Percentiles rank a stretch among this genome's conserved stretches.
phyloP scores from a whole-genome alignment of 345 rosid genomes.

The Passiflora organensis region DNA sequence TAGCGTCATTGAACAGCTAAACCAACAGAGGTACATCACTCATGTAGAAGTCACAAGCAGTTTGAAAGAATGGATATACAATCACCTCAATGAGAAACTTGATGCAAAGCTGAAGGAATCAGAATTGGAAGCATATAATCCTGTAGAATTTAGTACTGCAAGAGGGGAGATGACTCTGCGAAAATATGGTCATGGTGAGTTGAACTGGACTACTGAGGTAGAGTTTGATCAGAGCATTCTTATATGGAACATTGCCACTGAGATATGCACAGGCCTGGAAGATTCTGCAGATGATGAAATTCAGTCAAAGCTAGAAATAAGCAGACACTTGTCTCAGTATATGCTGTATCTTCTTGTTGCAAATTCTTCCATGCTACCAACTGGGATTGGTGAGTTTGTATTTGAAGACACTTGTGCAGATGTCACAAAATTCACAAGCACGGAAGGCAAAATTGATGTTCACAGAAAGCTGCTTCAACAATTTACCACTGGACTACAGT shows the following conservation, averaged over 20 bases:
- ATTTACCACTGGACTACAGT: constrained; percentile 16
- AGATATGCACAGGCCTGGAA: constrained; percentile 26
- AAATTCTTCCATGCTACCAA: constrained; percentile 23
- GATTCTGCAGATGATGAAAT: neutral
- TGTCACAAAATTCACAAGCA: constrained; percentile 6
- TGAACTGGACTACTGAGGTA: constrained; percentile 10
- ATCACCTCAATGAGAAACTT: neutral
- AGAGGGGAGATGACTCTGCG: neutral
- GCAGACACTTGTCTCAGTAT: constrained; percentile 25
- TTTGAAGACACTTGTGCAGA: constrained; percentile 31
- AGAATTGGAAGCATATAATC: neutral
- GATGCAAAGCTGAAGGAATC: neutral
- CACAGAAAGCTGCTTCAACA: constrained; percentile 9
- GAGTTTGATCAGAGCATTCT: constrained; percentile 51
- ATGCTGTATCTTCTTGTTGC: constrained; percentile 28
- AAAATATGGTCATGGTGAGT: neutral
- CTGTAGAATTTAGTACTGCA: neutral
- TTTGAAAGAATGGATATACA: constrained; percentile 1
- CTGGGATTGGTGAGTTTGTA: constrained; percentile 28
- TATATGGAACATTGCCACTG: constrained; percentile 56
- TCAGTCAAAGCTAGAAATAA: neutral
- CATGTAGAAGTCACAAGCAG: neutral
- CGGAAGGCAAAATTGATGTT: constrained; percentile 11
- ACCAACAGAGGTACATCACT: neutral
- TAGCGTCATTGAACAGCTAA: neutral